phyloP scores from a whole-genome alignment of 768 basidiomycete species.

The Rossbeevera mucosa region DNA sequence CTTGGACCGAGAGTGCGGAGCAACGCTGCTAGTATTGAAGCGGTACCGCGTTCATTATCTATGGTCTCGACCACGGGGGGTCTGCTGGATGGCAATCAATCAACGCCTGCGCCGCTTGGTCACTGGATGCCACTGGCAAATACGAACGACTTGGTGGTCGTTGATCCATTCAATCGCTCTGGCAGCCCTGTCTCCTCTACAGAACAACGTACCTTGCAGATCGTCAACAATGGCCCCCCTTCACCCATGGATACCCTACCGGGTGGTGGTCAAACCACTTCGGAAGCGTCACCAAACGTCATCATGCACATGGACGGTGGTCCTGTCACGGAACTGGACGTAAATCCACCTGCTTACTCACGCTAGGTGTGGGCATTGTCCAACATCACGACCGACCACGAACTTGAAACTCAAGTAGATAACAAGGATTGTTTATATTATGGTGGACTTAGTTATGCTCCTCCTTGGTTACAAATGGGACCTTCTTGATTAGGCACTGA shows the following conservation, averaged over 20 bases:
- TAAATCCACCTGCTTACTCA: constrained; percentile 25
- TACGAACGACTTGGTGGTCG: constrained; percentile 16
- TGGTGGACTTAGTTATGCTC: constrained; percentile 15
- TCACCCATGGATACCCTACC: constrained; percentile 16
- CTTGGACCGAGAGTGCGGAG: constrained; percentile 7
- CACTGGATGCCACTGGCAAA: constrained; percentile 18
- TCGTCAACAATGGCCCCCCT: constrained; percentile 22
- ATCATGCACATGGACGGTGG: constrained; percentile 29
- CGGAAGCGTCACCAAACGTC: constrained; percentile 8
- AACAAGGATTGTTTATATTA: background rate
- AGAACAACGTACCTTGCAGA: constrained; percentile 27
- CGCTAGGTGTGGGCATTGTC: constrained; percentile 7
- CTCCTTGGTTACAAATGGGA: constrained; percentile 1
- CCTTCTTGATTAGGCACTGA: background rate
- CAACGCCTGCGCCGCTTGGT: constrained; percentile 1
- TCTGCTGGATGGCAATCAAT: background rate
- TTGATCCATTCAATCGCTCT: constrained; percentile 15
- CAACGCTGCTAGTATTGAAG: constrained; percentile 1
- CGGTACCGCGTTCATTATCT: constrained; percentile 20
- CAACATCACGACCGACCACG: constrained; percentile 12
- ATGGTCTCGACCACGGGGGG: constrained; percentile 16
- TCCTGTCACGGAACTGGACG: background rate
- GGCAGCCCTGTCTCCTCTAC: constrained; percentile 19
- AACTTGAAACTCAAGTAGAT: no score
- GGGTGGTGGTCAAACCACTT: background rate